Base-by-base conservation (phyloP, 768 basidiomycete species). In the Leucogyrophana mollusca region DNA sequence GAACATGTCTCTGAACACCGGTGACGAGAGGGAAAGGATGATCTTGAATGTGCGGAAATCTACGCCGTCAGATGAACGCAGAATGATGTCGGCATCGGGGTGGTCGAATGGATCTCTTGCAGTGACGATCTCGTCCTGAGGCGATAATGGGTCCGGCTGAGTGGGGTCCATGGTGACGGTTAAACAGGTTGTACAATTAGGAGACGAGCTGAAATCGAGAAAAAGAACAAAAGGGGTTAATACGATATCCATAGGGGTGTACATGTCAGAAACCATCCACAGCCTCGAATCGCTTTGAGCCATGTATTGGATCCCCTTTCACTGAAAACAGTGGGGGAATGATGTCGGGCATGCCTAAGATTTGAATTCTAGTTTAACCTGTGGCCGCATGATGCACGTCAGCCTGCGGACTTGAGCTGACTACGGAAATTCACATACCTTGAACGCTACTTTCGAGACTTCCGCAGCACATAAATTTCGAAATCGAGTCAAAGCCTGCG, bases 1-100 rank as follows among this genome's bases (percentile, higher is more conserved):
- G 32, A 52, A 34, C 43, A 65, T 63, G 27, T 61, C 58, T 27
- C 55, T 54, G 50, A 73, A 72, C 25, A 72, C 61, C 0, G 64
- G 51, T 3, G 68, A 73, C 2, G 63, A 61, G 43, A 59, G 66
- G 9, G 60, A 58, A 14, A 76, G 56, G n/a, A 69, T 62, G 39
- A 63, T 48, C 17, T 62, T 67, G 48, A 65, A 65, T 18, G 73
- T 51, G 22, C 62, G 64, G 49, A 75, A 74, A 9, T 64, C 38
- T 0, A 66, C 64, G 4, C 56, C 57, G 47, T 73, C 68, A 1
- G 55, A 42, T 2, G 69, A 72, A 13, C 61, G 60, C 9, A 74
- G 52, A 21, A 71, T 56, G 33, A 69, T 46, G 43, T 73, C 69
- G 5, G 65, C 67, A 20, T 65, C 56, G 13, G 40, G 47, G 34